Percentiles rank a stretch among this genome's conserved stretches.
Evolutionary conservation across 805 yeast species (phyloP).

Genomic region (Monosporozyma solicola): DNA sequence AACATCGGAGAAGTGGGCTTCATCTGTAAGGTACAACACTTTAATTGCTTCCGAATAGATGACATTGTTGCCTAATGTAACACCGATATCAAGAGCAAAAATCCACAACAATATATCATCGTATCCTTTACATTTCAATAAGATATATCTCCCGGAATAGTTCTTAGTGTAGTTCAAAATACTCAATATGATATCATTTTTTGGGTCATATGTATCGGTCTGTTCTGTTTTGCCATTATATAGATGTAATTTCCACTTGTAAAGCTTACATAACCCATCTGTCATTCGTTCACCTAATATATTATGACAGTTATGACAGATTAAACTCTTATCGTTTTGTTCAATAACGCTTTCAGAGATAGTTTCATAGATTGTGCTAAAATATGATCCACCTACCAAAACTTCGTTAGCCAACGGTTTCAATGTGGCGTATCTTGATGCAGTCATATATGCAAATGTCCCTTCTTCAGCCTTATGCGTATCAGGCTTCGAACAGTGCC

Average conservation of each 20-base stretch:
- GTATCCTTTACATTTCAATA: slow-evolving; percentile 7
- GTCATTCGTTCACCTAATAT: slow-evolving; percentile 15
- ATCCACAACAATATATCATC: slow-evolving; percentile 18
- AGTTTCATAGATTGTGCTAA: slow-evolving; percentile 11
- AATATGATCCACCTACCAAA: slow-evolving; percentile 21
- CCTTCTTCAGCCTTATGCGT: slow-evolving; percentile 3
- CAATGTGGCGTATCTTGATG: slow-evolving; percentile 14
- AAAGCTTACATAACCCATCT: slow-evolving; percentile 15
- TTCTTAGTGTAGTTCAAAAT: slow-evolving; percentile 15
- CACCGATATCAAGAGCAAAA: slow-evolving; percentile 19
- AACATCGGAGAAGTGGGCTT: background rate
- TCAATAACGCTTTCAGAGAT: slow-evolving; percentile 1
- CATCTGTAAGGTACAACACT: slow-evolving; percentile 15
- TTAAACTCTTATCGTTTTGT: background rate
- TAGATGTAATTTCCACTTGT: slow-evolving; percentile 22
- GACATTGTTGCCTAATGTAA: slow-evolving; percentile 8
- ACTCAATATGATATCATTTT: slow-evolving; percentile 16
- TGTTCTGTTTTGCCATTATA: background rate
- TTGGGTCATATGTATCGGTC: slow-evolving; percentile 10
- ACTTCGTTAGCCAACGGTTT: slow-evolving; percentile 21
- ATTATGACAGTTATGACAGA: slow-evolving; percentile 14
- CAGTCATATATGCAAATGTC: slow-evolving; percentile 3
- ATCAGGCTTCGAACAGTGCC: slow-evolving; percentile 91
- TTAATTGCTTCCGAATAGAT: slow-evolving; percentile 15
- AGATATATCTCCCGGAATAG: slow-evolving; percentile 18